These are phyloP conservation scores for Fusarium hainanense DNA, from an alignment of 2,329 filamentous ascomycete species.

Conservation along the genomic window DNA sequence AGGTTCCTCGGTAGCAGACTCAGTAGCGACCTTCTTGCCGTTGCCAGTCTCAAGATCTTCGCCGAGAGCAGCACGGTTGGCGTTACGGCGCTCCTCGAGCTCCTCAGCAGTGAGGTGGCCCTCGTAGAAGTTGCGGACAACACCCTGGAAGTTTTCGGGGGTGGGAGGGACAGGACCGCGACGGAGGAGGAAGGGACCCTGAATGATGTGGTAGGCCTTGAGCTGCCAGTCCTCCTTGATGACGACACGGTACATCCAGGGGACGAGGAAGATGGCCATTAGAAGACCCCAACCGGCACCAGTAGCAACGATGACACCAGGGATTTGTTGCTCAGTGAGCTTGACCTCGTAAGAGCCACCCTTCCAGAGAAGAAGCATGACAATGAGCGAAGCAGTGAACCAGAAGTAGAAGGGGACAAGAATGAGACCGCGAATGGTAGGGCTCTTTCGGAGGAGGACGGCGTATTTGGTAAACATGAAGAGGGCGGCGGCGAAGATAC, in stretches of 20 bases:
- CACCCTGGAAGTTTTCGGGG: conserved; percentile 56
- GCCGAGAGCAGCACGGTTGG: conserved; percentile 29
- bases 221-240: conserved; percentile 71
- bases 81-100: conserved; percentile 56
- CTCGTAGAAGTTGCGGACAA: conserved; percentile 66
- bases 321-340: conserved; percentile 60
- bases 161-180: conserved; percentile 53
- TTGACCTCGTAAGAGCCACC: conserved; percentile 59
- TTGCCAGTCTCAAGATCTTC: conserved; percentile 43
- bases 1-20: conserved; percentile 71
- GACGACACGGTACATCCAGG: conserved; percentile 68
- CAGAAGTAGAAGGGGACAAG: conserved; percentile 68
- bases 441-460: conserved; percentile 65
- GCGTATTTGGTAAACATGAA: conserved; percentile 68
- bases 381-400: conserved; percentile 64
- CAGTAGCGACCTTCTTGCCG: conserved; percentile 43
- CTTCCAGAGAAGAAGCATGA: conserved; percentile 71
- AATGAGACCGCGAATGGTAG: conserved; percentile 63
- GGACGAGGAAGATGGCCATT: conserved; percentile 65
- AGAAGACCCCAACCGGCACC: conserved; percentile 63
- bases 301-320: conserved; percentile 65
- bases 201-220: conserved; percentile 63
- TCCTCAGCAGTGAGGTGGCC: conserved; percentile 66
- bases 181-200: conserved; percentile 64
- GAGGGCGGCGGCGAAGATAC: conserved; percentile 63